Percentiles rank a stretch among this genome's conserved stretches.
These are phyloP conservation scores for Daldinia concentrica DNA, from an alignment of 495 filamentous ascomycete genomes.

Conservation along the genomic window DNA sequence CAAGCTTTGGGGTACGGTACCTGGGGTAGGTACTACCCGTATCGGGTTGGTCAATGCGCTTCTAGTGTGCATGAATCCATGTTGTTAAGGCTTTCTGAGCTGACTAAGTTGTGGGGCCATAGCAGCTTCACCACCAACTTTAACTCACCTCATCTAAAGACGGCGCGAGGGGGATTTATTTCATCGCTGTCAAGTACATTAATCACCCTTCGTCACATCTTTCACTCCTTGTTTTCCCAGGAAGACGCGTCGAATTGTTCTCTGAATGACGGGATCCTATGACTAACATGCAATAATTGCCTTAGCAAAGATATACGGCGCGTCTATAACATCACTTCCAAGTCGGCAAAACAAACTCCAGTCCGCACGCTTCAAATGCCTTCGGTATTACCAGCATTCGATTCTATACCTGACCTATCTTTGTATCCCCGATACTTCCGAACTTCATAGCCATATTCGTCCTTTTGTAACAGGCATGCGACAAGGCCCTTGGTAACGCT, in stretches of 20 bases:
- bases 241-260: conserved; percentile 32
- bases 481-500: conserved; percentile 40
- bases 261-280: not conserved
- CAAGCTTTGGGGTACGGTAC: not conserved
- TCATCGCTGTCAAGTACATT: conserved; percentile 8
- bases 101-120: conserved; percentile 32
- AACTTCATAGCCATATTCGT: not conserved
- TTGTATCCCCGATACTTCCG: not conserved
- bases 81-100: not conserved
- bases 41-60: not conserved
- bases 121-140: conserved; percentile 22
- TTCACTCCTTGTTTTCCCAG: conserved; percentile 4
- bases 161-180: conserved; percentile 1
- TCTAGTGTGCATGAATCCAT: not conserved
- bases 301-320: conserved; percentile 9
- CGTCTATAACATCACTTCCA: conserved; percentile 17
- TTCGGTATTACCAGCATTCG: conserved; percentile 21
- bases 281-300: conserved; percentile 2
- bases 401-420: not conserved
- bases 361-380: conserved; percentile 30
- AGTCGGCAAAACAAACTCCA: conserved; percentile 10
- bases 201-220: not conserved
- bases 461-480: conserved; percentile 35
- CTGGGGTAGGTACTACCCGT: not conserved
- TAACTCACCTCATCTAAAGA: conserved; percentile 14